Evolutionary conservation across 768 basidiomycete genomes (phyloP).

Genomic region (Phlebiopsis gigantea): DNA sequence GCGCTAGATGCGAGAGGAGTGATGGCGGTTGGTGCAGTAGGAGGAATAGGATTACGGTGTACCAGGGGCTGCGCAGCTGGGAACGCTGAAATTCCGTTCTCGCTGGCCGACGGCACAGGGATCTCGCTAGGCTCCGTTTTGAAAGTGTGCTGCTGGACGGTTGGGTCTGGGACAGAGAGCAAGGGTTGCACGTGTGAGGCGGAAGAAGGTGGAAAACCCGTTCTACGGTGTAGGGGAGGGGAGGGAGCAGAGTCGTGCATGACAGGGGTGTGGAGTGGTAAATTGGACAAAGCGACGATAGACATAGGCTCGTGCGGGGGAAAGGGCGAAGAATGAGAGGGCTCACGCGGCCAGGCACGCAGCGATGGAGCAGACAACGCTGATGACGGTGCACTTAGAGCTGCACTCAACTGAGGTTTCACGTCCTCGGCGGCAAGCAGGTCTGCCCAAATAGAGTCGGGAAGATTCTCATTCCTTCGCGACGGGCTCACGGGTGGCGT

Average conservation of each 20-base stretch:
- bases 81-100: not conserved
- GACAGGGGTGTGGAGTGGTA: too few relatives aligned
- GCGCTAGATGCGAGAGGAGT: too few relatives aligned
- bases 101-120: not conserved
- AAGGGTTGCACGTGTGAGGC: not conserved
- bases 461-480: not conserved
- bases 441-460: not conserved
- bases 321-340: too few relatives aligned
- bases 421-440: too few relatives aligned
- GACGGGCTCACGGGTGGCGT: not conserved
- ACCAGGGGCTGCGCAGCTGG: not conserved
- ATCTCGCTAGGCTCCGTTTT: not conserved
- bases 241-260: not conserved
- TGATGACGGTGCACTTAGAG: too few relatives aligned
- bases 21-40: not conserved
- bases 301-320: too few relatives aligned
- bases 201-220: not conserved
- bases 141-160: not conserved
- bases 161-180: not conserved
- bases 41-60: not conserved
- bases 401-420: too few relatives aligned
- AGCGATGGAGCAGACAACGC: too few relatives aligned
- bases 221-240: not conserved
- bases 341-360: too few relatives aligned
- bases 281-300: too few relatives aligned